Conservation (phyloP, 129 eudicot species). For the Calendula officinalis region DNA sequence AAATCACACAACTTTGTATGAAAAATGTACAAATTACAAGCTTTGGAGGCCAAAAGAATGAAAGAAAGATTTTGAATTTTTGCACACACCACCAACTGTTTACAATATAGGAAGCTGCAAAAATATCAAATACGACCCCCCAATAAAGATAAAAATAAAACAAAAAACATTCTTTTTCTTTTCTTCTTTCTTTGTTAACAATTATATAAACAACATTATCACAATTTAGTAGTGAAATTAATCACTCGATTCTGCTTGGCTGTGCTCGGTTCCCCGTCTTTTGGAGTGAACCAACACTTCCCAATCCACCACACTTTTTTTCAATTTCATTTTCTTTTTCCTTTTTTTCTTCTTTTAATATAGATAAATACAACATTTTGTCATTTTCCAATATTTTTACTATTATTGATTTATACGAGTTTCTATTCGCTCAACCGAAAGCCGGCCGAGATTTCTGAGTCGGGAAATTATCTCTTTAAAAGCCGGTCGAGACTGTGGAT, state of each 20-base stretch:
- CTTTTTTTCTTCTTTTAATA: constrained; percentile 17
- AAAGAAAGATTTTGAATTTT: constrained; percentile 13
- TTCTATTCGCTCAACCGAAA: constrained; percentile 15
- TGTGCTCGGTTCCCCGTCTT: constrained; percentile 55
- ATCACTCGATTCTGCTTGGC: constrained; percentile 46
- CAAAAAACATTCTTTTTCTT: constrained; percentile 21
- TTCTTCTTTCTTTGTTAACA: constrained; percentile 31
- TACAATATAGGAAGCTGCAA: constrained; percentile 37
- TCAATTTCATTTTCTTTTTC: neutral
- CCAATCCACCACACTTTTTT: constrained; percentile 48
- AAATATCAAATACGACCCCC: constrained; percentile 20
- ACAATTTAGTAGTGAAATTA: constrained; percentile 20
- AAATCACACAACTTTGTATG: constrained; percentile 8
- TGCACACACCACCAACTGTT: constrained; percentile 28
- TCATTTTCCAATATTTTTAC: constrained; percentile 8
- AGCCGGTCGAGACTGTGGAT: constrained; percentile 70
- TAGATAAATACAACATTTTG: constrained; percentile 16
- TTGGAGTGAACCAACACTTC: constrained; percentile 71
- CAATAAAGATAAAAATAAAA: neutral
- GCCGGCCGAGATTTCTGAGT: constrained; percentile 47
- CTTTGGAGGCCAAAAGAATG: constrained; percentile 19
- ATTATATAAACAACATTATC: constrained; percentile 29
- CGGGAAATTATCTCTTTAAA: constrained; percentile 83
- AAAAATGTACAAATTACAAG: constrained; percentile 16
- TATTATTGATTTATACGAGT: constrained; percentile 27